A percentile compares a stretch with the other conserved stretches of the same genome.
Evolutionary conservation across 495 filamentous ascomycete species (phyloP).

Genomic region (Daldinia concentrica): DNA sequence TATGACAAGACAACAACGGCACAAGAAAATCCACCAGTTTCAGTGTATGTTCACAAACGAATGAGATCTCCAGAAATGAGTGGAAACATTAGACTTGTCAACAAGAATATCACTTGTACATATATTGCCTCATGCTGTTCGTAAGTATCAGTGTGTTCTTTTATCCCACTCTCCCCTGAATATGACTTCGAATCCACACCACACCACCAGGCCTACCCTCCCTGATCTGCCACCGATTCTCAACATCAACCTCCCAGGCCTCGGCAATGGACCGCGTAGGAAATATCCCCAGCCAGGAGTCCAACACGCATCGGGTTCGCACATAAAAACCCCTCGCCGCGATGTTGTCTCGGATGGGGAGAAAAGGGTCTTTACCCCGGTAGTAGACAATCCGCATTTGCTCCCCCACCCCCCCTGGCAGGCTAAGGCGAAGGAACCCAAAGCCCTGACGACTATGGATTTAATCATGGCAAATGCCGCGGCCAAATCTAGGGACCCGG

Average conservation of each 20-base stretch:
- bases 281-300: neutral
- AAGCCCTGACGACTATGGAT: neutral
- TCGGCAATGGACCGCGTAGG: neutral
- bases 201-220: neutral
- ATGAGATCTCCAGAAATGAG: neutral
- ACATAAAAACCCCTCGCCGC: neutral
- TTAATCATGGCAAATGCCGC: neutral
- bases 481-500: neutral
- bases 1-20: neutral
- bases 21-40: neutral
- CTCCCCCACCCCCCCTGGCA: neutral
- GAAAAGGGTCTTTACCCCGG: neutral
- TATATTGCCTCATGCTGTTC: neutral
- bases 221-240: neutral
- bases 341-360: neutral
- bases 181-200: neutral
- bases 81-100: neutral
- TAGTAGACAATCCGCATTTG: neutral
- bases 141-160: too few species aligned
- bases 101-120: neutral
- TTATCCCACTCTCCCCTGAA: neutral
- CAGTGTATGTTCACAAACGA: too few species aligned
- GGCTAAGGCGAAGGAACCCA: neutral
- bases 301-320: neutral
- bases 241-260: neutral